Evolutionary conservation across 2,329 filamentous ascomycete species (phyloP), one percentile per base, ranked within the genome.

Genomic region (Thielaviopsis punctulata): DNA sequence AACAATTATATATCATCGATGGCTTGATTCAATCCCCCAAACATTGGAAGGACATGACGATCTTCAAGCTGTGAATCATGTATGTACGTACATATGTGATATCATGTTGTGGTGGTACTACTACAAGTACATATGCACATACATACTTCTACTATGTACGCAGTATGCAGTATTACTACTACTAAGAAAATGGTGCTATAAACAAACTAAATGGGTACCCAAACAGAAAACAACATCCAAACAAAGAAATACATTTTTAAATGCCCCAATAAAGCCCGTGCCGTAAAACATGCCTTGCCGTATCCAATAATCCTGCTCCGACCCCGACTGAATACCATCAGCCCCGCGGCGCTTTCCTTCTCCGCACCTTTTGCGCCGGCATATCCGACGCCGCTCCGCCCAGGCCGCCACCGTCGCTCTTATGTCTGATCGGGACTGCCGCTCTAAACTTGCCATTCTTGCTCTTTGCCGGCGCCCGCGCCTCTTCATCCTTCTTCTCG

Each of bases 401-500:
- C 48, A 53, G 19, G 18, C 54, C 54, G 13, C 51, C 51, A 22
- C 54, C 48, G 13, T 55, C 51, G 27, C 54, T 53, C 45, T 51
- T 55, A 44, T 55, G 54, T 51, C 54, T 55, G 41, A 52, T 52
- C 8, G 54, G 48, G 27, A 55, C 54, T 4, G 54, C 51, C 27
- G 51, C 48, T 21, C 51, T 44, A 47, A 53, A 46, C 46, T 53
- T 53, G 22, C 54, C 54, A 13, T 24, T 25, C 48, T 48, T 51
- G 33, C 51, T 36, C 43, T 53, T 50, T n/a, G 45, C 25, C 7
- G 54, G 51, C 48, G 41, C 22, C 9, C 30, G 51, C 24, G 48
- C 44, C 13, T 61, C 60, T 22, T 59, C 59, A 3, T 61, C 57
- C 13, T 60, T 61, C 53, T 63, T 66, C 48, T 68, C 68, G 36